Base-by-base conservation (phyloP, 2,329 filamentous ascomycete species). In the Cladosporium sp. region DNA sequence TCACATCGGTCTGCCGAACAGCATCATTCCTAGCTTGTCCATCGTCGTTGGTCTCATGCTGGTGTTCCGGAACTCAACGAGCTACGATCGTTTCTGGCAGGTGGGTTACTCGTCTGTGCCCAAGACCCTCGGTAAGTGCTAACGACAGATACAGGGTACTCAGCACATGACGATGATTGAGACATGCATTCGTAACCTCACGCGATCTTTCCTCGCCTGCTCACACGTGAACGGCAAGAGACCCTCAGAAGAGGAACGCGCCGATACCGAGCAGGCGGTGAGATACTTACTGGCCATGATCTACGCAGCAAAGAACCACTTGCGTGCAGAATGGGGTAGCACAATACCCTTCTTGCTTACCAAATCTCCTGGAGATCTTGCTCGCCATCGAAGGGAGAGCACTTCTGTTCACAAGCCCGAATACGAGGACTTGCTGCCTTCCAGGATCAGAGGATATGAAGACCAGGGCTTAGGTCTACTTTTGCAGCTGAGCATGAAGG, bases 21-120 rank as follows among this genome's bases (percentile, higher is more conserved):
- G 76, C 63, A 86, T 87, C 62, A 84, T 87, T 45, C 84, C 85
- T 1, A 83, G 80, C 14, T 74, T 88, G 1, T 84, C 81, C 36
- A 88, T 88, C 58, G 85, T 88, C 52, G 84, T 88, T 2, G 85
- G 85, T 66, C 70, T 88, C 40, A 86, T 88, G 80, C 82, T 88
- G 36, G 85, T 88, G 28, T 87, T 88, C 73, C 80, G 85, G 38
- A 87, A 88, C 65, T 78, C 81, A 63, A 87, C 84, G 3, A 82
- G 78, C 55, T 87, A 86, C 72, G 84, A 86, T 64, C 78, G 84
- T 1, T 87, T 87, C 74, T 87, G 84, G 84, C 69, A 70, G 50
- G 72, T 52, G 34, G 8, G 56, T 30, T 45, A 14, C 5, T 19
- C 15, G 2, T 17, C 8, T n/a, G 14, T 14, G 28, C 43, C 1